These are phyloP conservation scores for Ophiognomonia clavigignenti-juglandacearum DNA, from an alignment of 2,329 filamentous ascomycete genomes.

Conservation along the genomic window DNA sequence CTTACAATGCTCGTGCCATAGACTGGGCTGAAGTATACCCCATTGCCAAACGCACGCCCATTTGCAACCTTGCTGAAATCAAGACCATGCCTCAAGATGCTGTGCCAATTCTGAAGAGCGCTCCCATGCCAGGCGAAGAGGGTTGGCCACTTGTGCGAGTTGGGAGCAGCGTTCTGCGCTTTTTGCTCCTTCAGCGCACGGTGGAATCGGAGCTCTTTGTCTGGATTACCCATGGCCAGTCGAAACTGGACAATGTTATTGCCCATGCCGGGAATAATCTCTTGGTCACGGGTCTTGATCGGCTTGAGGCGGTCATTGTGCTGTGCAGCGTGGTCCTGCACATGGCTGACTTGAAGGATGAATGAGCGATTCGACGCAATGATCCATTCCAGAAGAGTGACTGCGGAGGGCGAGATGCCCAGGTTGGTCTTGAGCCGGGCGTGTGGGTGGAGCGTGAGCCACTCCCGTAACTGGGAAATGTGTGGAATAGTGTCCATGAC, in stretches of 20 bases:
- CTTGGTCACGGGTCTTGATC: conserved; percentile 31
- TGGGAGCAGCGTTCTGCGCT: not conserved
- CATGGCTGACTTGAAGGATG: conserved; percentile 62
- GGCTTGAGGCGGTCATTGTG: conserved; percentile 32
- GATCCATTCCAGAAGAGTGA: conserved; percentile 77
- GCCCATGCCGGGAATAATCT: conserved; percentile 57
- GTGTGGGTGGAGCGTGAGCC: conserved; percentile 36
- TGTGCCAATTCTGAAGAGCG: conserved; percentile 46
- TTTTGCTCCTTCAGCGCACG: conserved; percentile 46
- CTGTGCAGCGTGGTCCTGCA: not conserved
- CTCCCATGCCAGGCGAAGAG: conserved; percentile 48
- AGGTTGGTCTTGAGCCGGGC: conserved; percentile 39
- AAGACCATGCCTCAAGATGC: conserved; percentile 77
- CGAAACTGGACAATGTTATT: conserved; percentile 72
- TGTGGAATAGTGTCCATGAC: conserved; percentile 56
- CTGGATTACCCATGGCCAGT: conserved; percentile 81
- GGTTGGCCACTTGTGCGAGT: conserved; percentile 4
- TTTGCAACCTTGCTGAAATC: conserved; percentile 60
- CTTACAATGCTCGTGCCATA: conserved; percentile 46
- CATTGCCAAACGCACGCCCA: conserved; percentile 71
- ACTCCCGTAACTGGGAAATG: conserved; percentile 51
- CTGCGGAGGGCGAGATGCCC: conserved; percentile 58
- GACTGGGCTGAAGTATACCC: conserved; percentile 71
- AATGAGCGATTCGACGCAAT: conserved; percentile 85
- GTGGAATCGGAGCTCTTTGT: conserved; percentile 76